Conservation (phyloP, 2,329 filamentous ascomycete species). For the Pseudogymnoascus sp. region DNA sequence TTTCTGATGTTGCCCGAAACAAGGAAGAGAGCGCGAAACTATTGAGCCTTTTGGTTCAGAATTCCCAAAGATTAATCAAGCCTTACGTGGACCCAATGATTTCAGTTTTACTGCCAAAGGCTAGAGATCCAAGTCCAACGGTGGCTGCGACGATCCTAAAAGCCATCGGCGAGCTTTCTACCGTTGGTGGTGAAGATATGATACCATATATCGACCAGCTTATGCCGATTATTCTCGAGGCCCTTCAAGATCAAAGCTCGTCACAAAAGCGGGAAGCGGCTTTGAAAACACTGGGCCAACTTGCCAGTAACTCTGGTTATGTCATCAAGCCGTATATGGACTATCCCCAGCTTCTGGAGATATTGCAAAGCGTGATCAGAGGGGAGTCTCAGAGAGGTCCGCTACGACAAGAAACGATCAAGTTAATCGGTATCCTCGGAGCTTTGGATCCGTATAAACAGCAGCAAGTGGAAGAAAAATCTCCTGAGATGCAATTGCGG, state of each 20-base stretch:
- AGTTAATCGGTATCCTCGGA: slow-evolving; percentile 89
- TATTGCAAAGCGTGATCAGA: slow-evolving; percentile 89
- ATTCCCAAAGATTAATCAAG: slow-evolving; percentile 86
- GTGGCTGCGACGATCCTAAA: slow-evolving; percentile 93
- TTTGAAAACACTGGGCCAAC: slow-evolving; percentile 78
- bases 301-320: slow-evolving; percentile 94
- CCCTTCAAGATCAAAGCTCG: slow-evolving; percentile 88
- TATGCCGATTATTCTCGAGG: slow-evolving; percentile 92
- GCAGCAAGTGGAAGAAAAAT: slow-evolving; percentile 85
- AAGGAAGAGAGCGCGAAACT: slow-evolving; percentile 95
- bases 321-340: slow-evolving; percentile 95
- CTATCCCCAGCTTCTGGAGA: slow-evolving; percentile 85
- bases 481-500: slow-evolving; percentile 67
- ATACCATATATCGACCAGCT: slow-evolving; percentile 80
- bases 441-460: slow-evolving; percentile 95
- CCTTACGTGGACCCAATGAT: slow-evolving; percentile 98
- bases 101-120: slow-evolving; percentile 85
- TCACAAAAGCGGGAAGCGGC: slow-evolving; percentile 85
- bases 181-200: slow-evolving; percentile 91
- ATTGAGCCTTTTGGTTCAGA: slow-evolving; percentile 84
- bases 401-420: slow-evolving; percentile 88
- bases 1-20: slow-evolving; percentile 85
- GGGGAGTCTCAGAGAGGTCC: slow-evolving; percentile 77
- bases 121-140: slow-evolving; percentile 72
- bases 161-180: slow-evolving; percentile 88